phyloP scores from a whole-genome alignment of 768 basidiomycete genomes.

The Boletellus sp. region DNA sequence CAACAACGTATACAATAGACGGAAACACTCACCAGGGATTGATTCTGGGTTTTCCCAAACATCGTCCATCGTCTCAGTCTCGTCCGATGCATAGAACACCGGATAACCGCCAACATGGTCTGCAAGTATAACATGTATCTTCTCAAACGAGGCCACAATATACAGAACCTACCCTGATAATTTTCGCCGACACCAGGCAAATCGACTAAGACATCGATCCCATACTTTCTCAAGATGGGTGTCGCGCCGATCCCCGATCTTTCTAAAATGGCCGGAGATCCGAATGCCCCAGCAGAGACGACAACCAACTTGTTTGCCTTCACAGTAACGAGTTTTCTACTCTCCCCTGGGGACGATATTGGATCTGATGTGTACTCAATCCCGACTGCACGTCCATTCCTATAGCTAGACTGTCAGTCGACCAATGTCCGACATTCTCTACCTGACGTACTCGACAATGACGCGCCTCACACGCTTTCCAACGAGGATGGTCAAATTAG shows the following conservation, averaged over 20 bases:
- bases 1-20: not conserved
- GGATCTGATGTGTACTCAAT: conserved; percentile 35
- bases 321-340: conserved; percentile 11
- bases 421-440: not conserved
- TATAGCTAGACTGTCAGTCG: conserved; percentile 7
- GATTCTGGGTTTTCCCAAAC: conserved; percentile 39
- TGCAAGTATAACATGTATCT: not conserved
- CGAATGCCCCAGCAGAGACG: conserved; percentile 51
- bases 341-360: conserved; percentile 16
- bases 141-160: too few species aligned
- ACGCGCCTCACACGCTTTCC: conserved; percentile 36
- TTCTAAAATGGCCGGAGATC: conserved; percentile 54
- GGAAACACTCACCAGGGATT: conserved; percentile 34
- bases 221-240: conserved; percentile 42
- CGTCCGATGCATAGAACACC: conserved; percentile 39
- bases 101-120: conserved; percentile 29
- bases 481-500: conserved; percentile 31
- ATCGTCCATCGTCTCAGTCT: conserved; percentile 45
- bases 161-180: conserved; percentile 23
- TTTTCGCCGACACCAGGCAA: conserved; percentile 79
- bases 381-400: conserved; percentile 36
- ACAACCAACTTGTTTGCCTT: conserved; percentile 42
- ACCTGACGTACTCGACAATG: conserved; percentile 32
- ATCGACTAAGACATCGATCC: conserved; percentile 50
- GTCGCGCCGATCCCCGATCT: conserved; percentile 66